phyloP scores from a whole-genome alignment of 2,329 filamentous ascomycete species.

The Fusarium denticulatum region DNA sequence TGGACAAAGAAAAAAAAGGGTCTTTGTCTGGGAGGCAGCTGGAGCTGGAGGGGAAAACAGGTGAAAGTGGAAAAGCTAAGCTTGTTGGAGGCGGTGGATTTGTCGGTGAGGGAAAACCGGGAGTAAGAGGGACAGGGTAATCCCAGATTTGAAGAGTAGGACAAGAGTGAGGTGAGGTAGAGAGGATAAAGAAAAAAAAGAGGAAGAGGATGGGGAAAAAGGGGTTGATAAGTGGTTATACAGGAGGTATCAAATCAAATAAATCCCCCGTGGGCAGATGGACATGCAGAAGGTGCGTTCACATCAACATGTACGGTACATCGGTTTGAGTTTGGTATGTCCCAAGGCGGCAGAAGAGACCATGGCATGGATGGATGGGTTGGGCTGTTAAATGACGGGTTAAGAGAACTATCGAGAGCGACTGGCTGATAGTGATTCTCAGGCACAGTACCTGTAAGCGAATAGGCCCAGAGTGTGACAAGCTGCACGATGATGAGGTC shows the following conservation, averaged over 20 bases:
- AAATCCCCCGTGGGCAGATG: constrained; percentile 9
- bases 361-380: constrained; percentile 10
- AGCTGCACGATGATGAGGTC: constrained; percentile 40
- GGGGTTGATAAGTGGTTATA: constrained; percentile 10
- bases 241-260: background rate
- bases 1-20: constrained; percentile 12
- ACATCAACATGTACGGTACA: background rate
- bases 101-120: constrained; percentile 37
- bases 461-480: constrained; percentile 24
- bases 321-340: background rate
- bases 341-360: constrained; percentile 21
- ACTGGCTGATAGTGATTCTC: constrained; percentile 30
- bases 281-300: background rate
- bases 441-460: constrained; percentile 33
- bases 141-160: constrained; percentile 15
- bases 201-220: background rate
- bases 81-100: constrained; percentile 33
- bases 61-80: constrained; percentile 5
- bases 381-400: constrained; percentile 14
- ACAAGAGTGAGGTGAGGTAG: background rate
- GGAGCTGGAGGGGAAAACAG: constrained; percentile 3
- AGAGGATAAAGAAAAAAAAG: background rate
- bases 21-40: background rate
- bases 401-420: background rate
- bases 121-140: constrained; percentile 20